These are phyloP conservation scores for Aspergillus ellipticus DNA, from an alignment of 495 filamentous ascomycete genomes.

Conservation along the genomic window DNA sequence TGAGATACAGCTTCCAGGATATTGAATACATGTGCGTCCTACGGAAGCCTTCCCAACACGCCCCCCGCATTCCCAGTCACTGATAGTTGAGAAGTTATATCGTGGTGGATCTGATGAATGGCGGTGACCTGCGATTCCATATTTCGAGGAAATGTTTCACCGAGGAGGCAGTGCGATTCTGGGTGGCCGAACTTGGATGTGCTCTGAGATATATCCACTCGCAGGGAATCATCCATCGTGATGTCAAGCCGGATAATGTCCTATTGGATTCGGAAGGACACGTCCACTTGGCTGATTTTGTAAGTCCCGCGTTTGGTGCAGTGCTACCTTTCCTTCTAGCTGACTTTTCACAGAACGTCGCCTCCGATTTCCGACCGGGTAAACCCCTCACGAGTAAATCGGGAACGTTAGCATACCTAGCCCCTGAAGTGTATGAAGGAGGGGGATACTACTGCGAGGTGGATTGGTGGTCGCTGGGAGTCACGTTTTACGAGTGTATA, in stretches of 20 bases:
- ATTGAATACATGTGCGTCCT: constrained; percentile 90
- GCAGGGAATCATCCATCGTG: constrained; percentile 91
- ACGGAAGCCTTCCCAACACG: neutral
- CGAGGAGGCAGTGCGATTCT: constrained; percentile 93
- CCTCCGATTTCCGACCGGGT: constrained; percentile 83
- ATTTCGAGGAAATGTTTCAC: constrained; percentile 98
- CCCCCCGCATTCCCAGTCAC: constrained; percentile 3
- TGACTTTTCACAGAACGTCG: constrained; percentile 71
- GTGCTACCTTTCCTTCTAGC: neutral
- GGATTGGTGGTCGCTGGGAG: constrained; percentile 98
- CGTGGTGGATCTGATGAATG: constrained; percentile 97
- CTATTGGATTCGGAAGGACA: constrained; percentile 91
- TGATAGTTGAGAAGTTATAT: constrained; percentile 66
- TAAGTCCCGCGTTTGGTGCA: constrained; percentile 42
- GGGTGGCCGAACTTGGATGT: constrained; percentile 92
- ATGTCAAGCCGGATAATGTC: constrained; percentile 97
- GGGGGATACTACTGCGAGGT: constrained; percentile 81
- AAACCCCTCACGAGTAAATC: constrained; percentile 91
- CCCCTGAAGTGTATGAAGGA: constrained; percentile 91
- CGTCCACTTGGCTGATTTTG: constrained; percentile 97
- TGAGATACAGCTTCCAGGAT: constrained; percentile 98
- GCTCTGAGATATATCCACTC: constrained; percentile 87
- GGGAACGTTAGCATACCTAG: constrained; percentile 91
- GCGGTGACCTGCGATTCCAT: constrained; percentile 94
- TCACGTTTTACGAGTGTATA: constrained; percentile 97